Conservation (phyloP, 768 basidiomycete species). For the Rhodotorula diobovata region DNA sequence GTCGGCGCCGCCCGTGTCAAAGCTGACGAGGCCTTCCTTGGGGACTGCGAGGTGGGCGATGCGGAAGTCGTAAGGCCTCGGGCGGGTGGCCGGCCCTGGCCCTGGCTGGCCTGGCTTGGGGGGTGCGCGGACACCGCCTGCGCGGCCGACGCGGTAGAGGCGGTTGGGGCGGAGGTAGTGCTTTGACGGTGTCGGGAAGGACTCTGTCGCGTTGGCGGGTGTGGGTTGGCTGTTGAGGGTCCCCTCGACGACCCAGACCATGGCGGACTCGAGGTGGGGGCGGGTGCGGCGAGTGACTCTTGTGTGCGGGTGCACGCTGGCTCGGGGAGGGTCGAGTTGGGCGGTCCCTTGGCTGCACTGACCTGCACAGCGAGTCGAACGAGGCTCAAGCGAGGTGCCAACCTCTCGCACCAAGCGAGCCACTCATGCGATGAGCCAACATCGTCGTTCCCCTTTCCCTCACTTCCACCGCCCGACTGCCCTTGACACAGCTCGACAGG, state of each 20-base stretch:
- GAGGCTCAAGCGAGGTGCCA: too few species aligned
- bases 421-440: too few species aligned
- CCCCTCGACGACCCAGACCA: conserved; percentile 32
- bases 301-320: too few species aligned
- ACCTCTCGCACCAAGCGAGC: too few species aligned
- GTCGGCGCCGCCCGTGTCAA: not conserved
- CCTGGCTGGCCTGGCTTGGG: not conserved
- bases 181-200: not conserved
- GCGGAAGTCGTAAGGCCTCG: conserved; percentile 19
- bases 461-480: too few species aligned
- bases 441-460: too few species aligned
- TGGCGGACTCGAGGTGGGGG: not conserved
- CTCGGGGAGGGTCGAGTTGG: too few species aligned
- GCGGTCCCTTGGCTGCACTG: too few species aligned
- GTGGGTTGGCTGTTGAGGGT: not conserved
- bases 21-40: conserved; percentile 23
- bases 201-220: not conserved
- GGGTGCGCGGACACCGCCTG: conserved; percentile 6
- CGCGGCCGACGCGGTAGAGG: conserved; percentile 21
- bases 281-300: too few species aligned
- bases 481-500: too few species aligned
- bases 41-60: conserved; percentile 12
- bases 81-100: not conserved
- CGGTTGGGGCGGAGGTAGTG: conserved; percentile 23
- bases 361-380: too few species aligned